phyloP scores from a whole-genome alignment of 176 grass and related monocot genomes.

The Aegilops longissima region DNA sequence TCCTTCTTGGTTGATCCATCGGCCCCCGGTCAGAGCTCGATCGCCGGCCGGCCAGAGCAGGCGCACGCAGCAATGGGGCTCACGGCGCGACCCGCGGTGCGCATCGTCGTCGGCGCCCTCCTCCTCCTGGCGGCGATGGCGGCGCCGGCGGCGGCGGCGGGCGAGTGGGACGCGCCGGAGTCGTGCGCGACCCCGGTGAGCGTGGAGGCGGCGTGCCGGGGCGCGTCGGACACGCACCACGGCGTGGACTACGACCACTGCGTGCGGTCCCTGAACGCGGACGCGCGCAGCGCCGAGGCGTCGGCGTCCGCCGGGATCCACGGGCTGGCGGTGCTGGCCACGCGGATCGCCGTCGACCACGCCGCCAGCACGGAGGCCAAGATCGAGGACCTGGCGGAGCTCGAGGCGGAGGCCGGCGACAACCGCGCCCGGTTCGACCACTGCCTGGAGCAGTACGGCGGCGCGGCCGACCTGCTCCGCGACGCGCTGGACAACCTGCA shows the following conservation, averaged over 20 bases:
- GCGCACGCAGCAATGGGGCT: background rate
- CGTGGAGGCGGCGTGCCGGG: conserved; percentile 40
- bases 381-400: conserved; percentile 42
- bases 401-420: background rate
- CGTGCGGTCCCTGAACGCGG: conserved; percentile 28
- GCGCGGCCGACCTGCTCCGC: conserved; percentile 50
- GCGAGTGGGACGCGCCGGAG: background rate
- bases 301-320: conserved; percentile 14
- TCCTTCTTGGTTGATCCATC: no score
- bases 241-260: conserved; percentile 51
- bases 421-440: conserved; percentile 26
- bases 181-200: conserved; percentile 32
- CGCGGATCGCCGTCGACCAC: conserved; percentile 53
- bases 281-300: conserved; percentile 10
- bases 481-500: conserved; percentile 64
- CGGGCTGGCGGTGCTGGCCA: conserved; percentile 39
- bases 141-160: background rate
- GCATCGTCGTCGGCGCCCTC: background rate
- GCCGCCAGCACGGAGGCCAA: conserved; percentile 48
- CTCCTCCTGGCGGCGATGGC: background rate
- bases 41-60: no score
- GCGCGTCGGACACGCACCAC: conserved; percentile 36
- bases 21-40: no score
- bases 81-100: background rate
- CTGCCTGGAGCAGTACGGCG: conserved; percentile 57